These are phyloP conservation scores for Choiromyces venosus DNA, from an alignment of 495 filamentous ascomycete species.

Conservation along the genomic window DNA sequence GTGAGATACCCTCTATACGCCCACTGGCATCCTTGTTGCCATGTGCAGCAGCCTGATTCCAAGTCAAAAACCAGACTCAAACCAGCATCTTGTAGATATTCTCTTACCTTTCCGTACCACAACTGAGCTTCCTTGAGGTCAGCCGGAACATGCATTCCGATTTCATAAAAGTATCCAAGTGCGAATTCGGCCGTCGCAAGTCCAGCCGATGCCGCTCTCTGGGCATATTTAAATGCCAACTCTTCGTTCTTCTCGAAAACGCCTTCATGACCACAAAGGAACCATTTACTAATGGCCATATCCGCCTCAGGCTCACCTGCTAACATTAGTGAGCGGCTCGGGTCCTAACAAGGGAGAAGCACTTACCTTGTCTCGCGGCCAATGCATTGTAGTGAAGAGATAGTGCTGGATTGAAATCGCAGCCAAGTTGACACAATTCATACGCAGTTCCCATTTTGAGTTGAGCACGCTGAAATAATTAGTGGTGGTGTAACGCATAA, in stretches of 20 bases:
- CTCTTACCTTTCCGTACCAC: slow-evolving; percentile 71
- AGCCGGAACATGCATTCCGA: slow-evolving; percentile 77
- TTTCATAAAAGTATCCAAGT: slow-evolving; percentile 91
- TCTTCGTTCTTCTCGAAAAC: slow-evolving; percentile 93
- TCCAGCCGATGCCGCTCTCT: slow-evolving; percentile 71
- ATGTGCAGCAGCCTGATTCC: slow-evolving; percentile 62
- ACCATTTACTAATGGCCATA: slow-evolving; percentile 98
- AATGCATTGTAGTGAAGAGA: slow-evolving; percentile 95
- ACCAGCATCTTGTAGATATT: not conserved
- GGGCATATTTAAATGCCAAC: slow-evolving; percentile 83
- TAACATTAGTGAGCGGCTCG: slow-evolving; percentile 79
- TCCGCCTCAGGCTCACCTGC: slow-evolving; percentile 76
- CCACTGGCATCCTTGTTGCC: slow-evolving; percentile 84
- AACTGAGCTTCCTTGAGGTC: slow-evolving; percentile 75
- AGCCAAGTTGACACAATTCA: slow-evolving; percentile 85
- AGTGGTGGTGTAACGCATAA: slow-evolving; percentile 14
- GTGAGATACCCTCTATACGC: slow-evolving; percentile 76
- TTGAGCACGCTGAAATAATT: slow-evolving; percentile 60
- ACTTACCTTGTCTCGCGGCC: slow-evolving; percentile 80
- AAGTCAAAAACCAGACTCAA: slow-evolving; percentile 9
- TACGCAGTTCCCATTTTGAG: slow-evolving; percentile 96
- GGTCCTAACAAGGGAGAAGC: slow-evolving; percentile 90
- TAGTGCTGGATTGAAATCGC: slow-evolving; percentile 87
- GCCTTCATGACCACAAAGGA: slow-evolving; percentile 86
- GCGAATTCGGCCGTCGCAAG: slow-evolving; percentile 92